Base-by-base conservation (phyloP, 495 filamentous ascomycete genomes). In the Evernia prunastri region DNA sequence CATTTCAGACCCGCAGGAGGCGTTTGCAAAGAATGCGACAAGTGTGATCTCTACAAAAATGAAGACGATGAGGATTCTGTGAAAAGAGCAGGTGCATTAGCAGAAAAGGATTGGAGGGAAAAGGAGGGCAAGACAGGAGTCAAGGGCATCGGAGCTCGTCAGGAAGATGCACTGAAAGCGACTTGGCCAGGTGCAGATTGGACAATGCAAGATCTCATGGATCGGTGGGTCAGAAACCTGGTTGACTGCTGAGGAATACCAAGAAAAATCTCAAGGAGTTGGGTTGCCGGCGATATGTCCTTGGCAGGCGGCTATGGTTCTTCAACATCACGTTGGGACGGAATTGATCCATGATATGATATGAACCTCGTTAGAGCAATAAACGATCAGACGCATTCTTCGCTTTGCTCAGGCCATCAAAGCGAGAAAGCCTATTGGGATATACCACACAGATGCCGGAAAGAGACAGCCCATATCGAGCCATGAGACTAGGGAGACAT, bases 51-150 rank as follows among this genome's bases (percentile, higher is more conserved):
- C 47, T 98, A 96, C 79, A 82, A 87, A 64, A 79, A 81, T 23
- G 94, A 96, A 78, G 86, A 96, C 71, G 91, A 92, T 69, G 91
- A 95, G 56, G 78, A 76, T 54, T 87, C 90, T 33, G 84, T 95
- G 20, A 79, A 82, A 40, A 79, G 84, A 63, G 94, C 94, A 4
- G 89, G 85, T 56, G 84, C 87, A 70, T 83, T 83, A 68, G 94
- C 92, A 11, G 94, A 96, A 75, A 79, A 79, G 54, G 87, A 85
- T 73, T 98, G 94, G 91, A 81, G 82, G 58, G 81, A 86, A 66
- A 82, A 81, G 35, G 87, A 93, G 71, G 83, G 81, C 20, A 72
- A 67, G 64, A 56, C 70, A 1, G 67, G 63, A 12, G 61, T 66
- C 8, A 23, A 60, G 53, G 63, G 67, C 7, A 54, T 63, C 40